Conservation (phyloP, 2,329 filamentous ascomycete species). For the Helicocarpus griseus region DNA sequence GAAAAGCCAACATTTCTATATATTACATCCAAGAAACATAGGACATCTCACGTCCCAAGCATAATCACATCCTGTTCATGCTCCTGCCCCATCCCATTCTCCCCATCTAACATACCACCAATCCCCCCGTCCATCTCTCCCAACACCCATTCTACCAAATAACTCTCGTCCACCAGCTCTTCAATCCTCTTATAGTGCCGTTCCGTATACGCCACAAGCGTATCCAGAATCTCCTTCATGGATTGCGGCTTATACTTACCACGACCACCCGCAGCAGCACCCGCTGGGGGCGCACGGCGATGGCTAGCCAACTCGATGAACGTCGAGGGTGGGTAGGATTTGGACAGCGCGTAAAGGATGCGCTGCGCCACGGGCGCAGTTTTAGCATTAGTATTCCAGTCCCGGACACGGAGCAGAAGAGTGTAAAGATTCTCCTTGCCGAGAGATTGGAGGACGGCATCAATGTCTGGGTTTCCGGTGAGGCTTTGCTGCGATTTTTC, state of each 20-base stretch:
- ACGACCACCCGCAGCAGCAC: slow-evolving; percentile 21
- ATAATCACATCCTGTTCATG: slow-evolving; percentile 32
- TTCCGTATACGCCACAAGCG: slow-evolving; percentile 83
- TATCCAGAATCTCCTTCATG: slow-evolving; percentile 75
- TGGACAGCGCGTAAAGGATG: slow-evolving; percentile 69
- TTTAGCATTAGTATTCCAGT: slow-evolving; percentile 95
- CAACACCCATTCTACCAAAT: slow-evolving; percentile 84
- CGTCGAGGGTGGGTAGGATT: slow-evolving; percentile 67
- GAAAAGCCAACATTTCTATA: slow-evolving; percentile 6
- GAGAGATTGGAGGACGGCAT: slow-evolving; percentile 69
- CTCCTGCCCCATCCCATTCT: slow-evolving; percentile 16
- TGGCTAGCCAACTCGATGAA: slow-evolving; percentile 57
- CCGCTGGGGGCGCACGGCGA: slow-evolving; percentile 8
- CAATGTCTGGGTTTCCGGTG: slow-evolving; percentile 50
- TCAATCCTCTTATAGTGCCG: slow-evolving; percentile 84
- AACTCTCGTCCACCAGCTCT: slow-evolving; percentile 88
- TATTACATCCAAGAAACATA: background rate
- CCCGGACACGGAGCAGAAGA: slow-evolving; percentile 70
- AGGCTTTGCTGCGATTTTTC: slow-evolving; percentile 21
- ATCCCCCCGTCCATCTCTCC: slow-evolving; percentile 73
- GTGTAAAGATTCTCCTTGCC: slow-evolving; percentile 78
- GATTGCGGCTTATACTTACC: slow-evolving; percentile 28
- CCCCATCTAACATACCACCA: slow-evolving; percentile 13
- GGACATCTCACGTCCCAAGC: slow-evolving; percentile 23
- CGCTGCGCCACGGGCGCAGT: slow-evolving; percentile 78